Evolutionary conservation across 2,329 filamentous ascomycete species (phyloP).

Genomic region (Geosmithia flava): DNA sequence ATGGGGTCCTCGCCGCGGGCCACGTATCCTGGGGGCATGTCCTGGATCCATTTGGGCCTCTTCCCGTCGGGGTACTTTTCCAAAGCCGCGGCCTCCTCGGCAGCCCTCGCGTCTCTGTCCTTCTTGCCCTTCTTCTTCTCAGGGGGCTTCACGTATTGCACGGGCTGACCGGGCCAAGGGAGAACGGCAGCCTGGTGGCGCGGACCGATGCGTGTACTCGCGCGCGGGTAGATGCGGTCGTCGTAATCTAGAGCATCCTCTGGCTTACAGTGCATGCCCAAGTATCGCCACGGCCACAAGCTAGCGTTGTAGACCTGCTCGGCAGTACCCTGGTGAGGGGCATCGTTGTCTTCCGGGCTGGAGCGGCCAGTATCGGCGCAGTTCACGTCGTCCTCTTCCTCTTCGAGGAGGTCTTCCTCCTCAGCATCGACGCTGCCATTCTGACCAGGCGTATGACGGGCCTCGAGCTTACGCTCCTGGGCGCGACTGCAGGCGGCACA

Average conservation of each 20-base stretch:
- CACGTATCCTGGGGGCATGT: conserved; percentile 79
- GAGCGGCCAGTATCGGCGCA: conserved; percentile 46
- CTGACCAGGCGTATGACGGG: conserved; percentile 69
- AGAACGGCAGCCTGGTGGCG: conserved; percentile 80
- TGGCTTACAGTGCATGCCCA: conserved; percentile 89
- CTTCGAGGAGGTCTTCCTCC: conserved; percentile 49
- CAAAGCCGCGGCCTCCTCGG: conserved; percentile 74
- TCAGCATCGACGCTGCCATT: conserved; percentile 57
- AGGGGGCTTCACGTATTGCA: conserved; percentile 80
- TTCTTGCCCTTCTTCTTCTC: conserved; percentile 77
- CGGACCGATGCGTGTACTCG: conserved; percentile 82
- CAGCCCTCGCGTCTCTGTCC: conserved; percentile 65
- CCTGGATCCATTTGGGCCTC: conserved; percentile 86
- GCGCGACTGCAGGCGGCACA: conserved; percentile 91
- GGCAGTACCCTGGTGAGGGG: conserved; percentile 51
- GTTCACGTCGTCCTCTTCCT: conserved; percentile 59
- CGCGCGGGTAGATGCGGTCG: conserved; percentile 91
- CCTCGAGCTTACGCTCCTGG: conserved; percentile 88
- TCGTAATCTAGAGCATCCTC: conserved; percentile 96
- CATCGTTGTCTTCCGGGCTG: conserved; percentile 46
- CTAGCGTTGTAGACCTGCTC: conserved; percentile 89
- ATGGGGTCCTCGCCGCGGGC: conserved; percentile 67
- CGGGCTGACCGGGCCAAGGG: conserved; percentile 74
- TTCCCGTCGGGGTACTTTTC: conserved; percentile 70
- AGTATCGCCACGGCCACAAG: conserved; percentile 91